Base-by-base conservation (phyloP, 192 early-diverging fungal species). In the Mortierella alpina region DNA sequence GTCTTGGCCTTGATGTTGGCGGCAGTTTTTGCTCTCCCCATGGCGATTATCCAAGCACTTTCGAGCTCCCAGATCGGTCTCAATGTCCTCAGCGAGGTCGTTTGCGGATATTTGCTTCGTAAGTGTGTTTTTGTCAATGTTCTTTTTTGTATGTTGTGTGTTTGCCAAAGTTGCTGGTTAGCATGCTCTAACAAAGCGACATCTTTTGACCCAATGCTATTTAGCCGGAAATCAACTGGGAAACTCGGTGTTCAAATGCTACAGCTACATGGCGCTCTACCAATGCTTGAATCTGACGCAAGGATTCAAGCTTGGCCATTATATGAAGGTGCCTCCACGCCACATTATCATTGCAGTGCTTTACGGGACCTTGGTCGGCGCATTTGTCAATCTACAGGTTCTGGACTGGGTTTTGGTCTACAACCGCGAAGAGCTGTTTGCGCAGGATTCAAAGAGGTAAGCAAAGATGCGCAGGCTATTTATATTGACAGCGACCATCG, bases 201-300 rank as follows among this genome's bases (percentile, higher is more conserved):
- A 12, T 4, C 41, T 31, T 1, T 44, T 23, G 10, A 23, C 13
- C 17, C 12, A 15, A 12, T 15, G 12, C 6, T 12, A 42, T 46
- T 50, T 84, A 53, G 90, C 92, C n/a, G 91, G 91, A 39, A 76
- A 82, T 55, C 86, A 87, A 39, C 59, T 88, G 12, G 82, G 72
- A 17, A 86, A 84, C 62, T 85, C 91, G 59, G 78, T 79, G 17
- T 92, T 91, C 85, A 92, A 92, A 76, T 85, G 83, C 46, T 84
- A 88, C 63, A 84, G 86, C 39, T 85, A 84, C 57, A 84, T 84
- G 61, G 85, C 91, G 6, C 86, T 95, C 84, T 78, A 85, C n/a
- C 96, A 98, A 84, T 92, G 92, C 58, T 72, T 97, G 31, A 86
- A 87, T 22, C 86, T 97, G 45, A 80, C 93, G 4, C 48, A 69